Evolutionary conservation across 2,329 filamentous ascomycete genomes (phyloP).

Genomic region (Clonostachys chloroleuca): DNA sequence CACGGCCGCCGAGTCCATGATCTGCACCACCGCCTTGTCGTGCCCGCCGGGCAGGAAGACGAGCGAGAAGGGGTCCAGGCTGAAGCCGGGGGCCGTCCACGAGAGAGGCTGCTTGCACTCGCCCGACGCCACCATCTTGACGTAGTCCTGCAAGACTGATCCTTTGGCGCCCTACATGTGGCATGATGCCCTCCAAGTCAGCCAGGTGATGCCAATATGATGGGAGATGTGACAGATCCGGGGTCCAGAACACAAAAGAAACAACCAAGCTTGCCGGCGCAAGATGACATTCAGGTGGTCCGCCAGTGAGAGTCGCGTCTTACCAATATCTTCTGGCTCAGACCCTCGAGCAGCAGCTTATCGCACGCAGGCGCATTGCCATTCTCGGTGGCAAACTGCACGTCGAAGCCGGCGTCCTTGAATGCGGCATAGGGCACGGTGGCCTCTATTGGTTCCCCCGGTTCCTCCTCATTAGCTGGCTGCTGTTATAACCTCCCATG

Average conservation of each 20-base stretch:
- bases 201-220: too few species aligned
- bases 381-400: conserved; percentile 44
- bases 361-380: conserved; percentile 42
- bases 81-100: conserved; percentile 38
- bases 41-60: conserved; percentile 48
- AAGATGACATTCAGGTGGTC: neutral
- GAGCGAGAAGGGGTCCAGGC: conserved; percentile 37
- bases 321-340: conserved; percentile 45
- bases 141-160: conserved; percentile 32
- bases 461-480: conserved; percentile 1
- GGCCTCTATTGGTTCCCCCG: conserved; percentile 29
- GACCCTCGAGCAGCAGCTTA: conserved; percentile 39
- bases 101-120: conserved; percentile 35
- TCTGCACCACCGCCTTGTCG: conserved; percentile 44
- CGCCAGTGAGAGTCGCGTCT: neutral
- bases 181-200: too few species aligned
- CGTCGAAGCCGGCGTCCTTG: conserved; percentile 38
- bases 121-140: conserved; percentile 31
- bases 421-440: conserved; percentile 43
- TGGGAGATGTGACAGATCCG: too few species aligned
- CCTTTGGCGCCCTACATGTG: conserved; percentile 33
- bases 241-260: too few species aligned
- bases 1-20: conserved; percentile 41
- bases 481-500: neutral
- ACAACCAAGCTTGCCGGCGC: too few species aligned